Base-by-base conservation (phyloP, 2,329 filamentous ascomycete genomes). In the Lithohypha guttulata region DNA sequence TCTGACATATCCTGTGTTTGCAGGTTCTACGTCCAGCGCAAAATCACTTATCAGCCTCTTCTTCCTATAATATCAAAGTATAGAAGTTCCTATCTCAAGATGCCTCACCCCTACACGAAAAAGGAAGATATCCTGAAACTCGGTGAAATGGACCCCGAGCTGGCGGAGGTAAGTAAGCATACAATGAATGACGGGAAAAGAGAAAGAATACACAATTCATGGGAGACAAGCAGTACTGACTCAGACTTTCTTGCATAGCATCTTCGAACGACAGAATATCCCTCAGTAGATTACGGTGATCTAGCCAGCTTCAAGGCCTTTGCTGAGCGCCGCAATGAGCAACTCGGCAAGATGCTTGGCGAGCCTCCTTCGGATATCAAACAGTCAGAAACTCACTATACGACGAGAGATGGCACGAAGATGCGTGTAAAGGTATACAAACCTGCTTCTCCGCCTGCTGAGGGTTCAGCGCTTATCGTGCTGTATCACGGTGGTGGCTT, bases 131-230 rank as follows among this genome's bases (percentile, higher is more conserved):
- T 55, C 22, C 44, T 53, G 13, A 45, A 50, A 30, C 43, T 57
- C 9, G 53, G 48, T 18, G 39, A 51, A 29, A 51, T 55, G 18
- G 53, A 57, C 33, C 52, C 51, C n/a, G 53, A 56, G 29, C 42
- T 57, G 14, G 50, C 51, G 31, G 47, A 49, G 41, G 53, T 53
- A 46, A 48, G 55, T 27, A 39, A 50, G 2, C n/a, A n/a, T n/a
- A n/a, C n/a, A n/a, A n/a, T n/a, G n/a, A n/a, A n/a, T n/a, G n/a
- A n/a, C n/a, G n/a, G n/a, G n/a, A n/a, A n/a, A n/a, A n/a, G n/a
- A n/a, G n/a, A n/a, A n/a, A n/a, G n/a, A n/a, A n/a, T n/a, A n/a
- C n/a, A n/a, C n/a, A 21, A 51, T 17, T 27, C 13, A 6, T 8
- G 11, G n/a, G 13, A 14, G 27, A 8, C n/a, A 3, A 19, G 20